Base-by-base conservation (phyloP, 1,139 yeast genomes). In the Scheffersomyces titani region DNA sequence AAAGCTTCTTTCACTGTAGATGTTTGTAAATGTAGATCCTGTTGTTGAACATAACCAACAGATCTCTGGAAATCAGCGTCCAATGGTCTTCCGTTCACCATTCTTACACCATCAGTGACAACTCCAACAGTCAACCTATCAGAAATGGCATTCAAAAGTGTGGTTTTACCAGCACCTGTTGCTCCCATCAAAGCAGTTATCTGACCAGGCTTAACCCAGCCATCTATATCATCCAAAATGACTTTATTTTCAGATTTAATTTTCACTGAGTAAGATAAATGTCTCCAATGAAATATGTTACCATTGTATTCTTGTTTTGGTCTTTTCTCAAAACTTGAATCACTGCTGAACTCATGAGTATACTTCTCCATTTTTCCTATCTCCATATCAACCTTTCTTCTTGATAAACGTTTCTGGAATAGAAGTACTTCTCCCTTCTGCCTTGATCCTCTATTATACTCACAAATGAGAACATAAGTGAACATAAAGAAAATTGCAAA, bases 341-440 rank as follows among this genome's bases (percentile, higher is more conserved):
- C 9, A 9, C 50, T 24, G n/a, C 13, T 16, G 40, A 9, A 19
- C 5, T 21, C 16, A 11, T 22, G 19, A 13, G 19, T 19, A 20
- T 1, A 19, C 5, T 48, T 48, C 5, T 21, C 13, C 13, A 7
- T 45, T 45, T 20, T 45, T 62, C 63, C 62, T 63, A 70, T 51
- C 62, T 63, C 57, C 67, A 66, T 54, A 62, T 65, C 55, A 71
- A 63, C 47, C 68, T 53, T n/a, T 66, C 63, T 54, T 59, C 61
- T 55, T 86, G 87, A 77, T 5, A 22, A 22, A 4, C 4, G 4
- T 6, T 22, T 22, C 24, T 22, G 24, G 24, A 86, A 90, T 47
- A 89, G 81, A 57, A 88, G 77, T 55, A 89, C 82, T 73, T 90
- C 96, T 74, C 96, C 96, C 73, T 86, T 88, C 68, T 90, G 91